Evolutionary conservation across 129 eudicot genomes (phyloP), one percentile per base, ranked within the genome.

Genomic region (Chrysanthemum makinoi): DNA sequence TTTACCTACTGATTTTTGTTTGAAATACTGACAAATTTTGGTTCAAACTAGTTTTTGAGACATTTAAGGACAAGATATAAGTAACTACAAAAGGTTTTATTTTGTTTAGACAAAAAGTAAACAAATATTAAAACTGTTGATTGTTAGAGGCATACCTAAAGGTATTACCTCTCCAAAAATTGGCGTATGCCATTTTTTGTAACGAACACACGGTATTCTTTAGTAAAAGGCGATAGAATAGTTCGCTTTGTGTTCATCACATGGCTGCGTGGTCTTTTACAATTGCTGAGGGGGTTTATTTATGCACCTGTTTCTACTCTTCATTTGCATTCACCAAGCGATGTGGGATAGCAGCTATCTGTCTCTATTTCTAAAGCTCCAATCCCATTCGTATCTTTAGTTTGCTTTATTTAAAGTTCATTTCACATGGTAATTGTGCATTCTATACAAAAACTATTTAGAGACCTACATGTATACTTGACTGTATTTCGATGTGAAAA

Each of bases 221-320:
- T 90, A 90, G 97, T 90, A 87, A 90, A 90, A 90, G 97, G 91
- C 97, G 89, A 90, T 87, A 90, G 87, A 90, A 90, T 90, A 90
- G 86, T 90, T 90, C 91, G 89, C 95, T 85, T 49, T 87, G 95
- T 81, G 88, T 80, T 75, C 88, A 84, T 73, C 47, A 71, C 89
- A 48, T 80, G 83, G 85, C 86, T 88, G 84, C 85, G 79, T 88
- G 81, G 0, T 2, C 10, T 57, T 1, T 11, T 2, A 2, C 15
- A 2, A 0, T 11, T 51, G 5, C 6, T 51, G 56, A 51, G 18
- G 15, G 56, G 56, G 1, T 0, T 51, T 51, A 11, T 51, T 51
- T 51, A 51, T 51, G 18, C 16, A 51, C 56, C 16, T 10, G 56
- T 6, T 51, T 51, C 56, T 10, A 13, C 56, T 14, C 18, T 51